phyloP scores from a whole-genome alignment of 2,329 filamentous ascomycete species.

The Mycogone perniciosa region DNA sequence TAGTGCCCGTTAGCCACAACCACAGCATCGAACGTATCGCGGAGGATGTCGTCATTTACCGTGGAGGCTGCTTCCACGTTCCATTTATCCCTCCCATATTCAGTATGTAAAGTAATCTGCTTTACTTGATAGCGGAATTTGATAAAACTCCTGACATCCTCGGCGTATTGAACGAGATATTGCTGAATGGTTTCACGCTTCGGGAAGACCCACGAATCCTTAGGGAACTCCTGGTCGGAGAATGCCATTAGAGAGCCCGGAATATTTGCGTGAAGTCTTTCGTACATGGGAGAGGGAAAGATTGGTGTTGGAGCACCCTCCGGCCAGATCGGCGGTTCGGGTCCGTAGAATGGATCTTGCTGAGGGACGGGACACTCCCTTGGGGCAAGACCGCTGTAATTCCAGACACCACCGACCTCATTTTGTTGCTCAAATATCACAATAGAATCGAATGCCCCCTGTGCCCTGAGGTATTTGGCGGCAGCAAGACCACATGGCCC shows the following conservation, averaged over 20 bases:
- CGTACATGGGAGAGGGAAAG: slow-evolving; percentile 81
- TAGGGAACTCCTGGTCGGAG: slow-evolving; percentile 61
- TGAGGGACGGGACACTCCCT: slow-evolving; percentile 57
- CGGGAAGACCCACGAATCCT: slow-evolving; percentile 66
- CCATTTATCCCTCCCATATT: slow-evolving; percentile 48
- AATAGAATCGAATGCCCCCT: slow-evolving; percentile 59
- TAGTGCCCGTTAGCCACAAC: slow-evolving; percentile 74
- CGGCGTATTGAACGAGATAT: slow-evolving; percentile 68
- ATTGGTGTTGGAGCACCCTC: slow-evolving; percentile 38
- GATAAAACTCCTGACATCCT: slow-evolving; percentile 61
- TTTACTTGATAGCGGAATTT: slow-evolving; percentile 64
- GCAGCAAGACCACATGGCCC: slow-evolving; percentile 73
- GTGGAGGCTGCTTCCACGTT: slow-evolving; percentile 49
- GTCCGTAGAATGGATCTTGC: slow-evolving; percentile 54
- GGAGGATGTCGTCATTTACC: slow-evolving; percentile 31
- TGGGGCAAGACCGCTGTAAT: slow-evolving; percentile 54
- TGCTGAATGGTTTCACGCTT: slow-evolving; percentile 61
- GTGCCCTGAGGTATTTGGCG: slow-evolving; percentile 73
- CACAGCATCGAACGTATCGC: slow-evolving; percentile 62
- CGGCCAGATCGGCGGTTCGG: slow-evolving; percentile 56
- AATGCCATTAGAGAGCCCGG: slow-evolving; percentile 75
- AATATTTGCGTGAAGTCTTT: slow-evolving; percentile 79
- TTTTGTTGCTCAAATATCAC: slow-evolving; percentile 76
- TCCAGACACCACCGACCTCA: slow-evolving; percentile 78
- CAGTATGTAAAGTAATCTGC: slow-evolving; percentile 38